Percentiles rank a stretch among this genome's conserved stretches.
phyloP scores from a whole-genome alignment of 805 yeast genomes.

The Metschnikowia borealis region DNA sequence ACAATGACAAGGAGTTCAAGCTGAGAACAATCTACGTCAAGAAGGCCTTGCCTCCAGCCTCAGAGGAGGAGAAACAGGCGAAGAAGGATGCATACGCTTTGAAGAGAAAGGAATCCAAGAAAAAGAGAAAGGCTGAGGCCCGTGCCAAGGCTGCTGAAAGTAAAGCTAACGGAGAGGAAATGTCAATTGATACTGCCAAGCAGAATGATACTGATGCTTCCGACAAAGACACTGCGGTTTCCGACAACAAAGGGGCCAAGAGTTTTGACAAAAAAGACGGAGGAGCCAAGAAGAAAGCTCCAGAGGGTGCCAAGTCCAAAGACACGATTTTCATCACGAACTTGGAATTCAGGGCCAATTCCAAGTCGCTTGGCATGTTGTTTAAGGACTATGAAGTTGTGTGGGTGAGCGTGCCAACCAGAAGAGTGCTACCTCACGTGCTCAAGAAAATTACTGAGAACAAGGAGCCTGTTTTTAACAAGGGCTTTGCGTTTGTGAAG shows the following conservation, averaged over 20 bases:
- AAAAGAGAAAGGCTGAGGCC: constrained; percentile 14
- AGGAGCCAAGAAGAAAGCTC: constrained; percentile 15
- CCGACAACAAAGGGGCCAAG: constrained; percentile 2
- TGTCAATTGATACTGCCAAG: not conserved
- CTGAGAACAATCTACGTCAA: constrained; percentile 48
- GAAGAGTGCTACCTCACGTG: constrained; percentile 42
- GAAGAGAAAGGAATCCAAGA: constrained; percentile 18
- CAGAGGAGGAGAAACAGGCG: constrained; percentile 41
- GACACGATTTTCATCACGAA: constrained; percentile 62
- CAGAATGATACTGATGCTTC: not conserved
- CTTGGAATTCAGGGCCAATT: constrained; percentile 49
- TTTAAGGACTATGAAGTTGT: constrained; percentile 49
- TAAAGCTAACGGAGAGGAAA: constrained; percentile 3
- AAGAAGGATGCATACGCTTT: constrained; percentile 33
- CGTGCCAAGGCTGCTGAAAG: constrained; percentile 9
- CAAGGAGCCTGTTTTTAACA: constrained; percentile 41
- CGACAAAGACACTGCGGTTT: not conserved
- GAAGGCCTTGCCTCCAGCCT: constrained; percentile 50
- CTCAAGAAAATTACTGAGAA: constrained; percentile 44
- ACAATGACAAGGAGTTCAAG: constrained; percentile 41
- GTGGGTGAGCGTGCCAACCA: constrained; percentile 58
- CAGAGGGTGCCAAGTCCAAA: constrained; percentile 52
- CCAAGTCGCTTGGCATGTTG: constrained; percentile 42
- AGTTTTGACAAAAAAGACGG: not conserved
- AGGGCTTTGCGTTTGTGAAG: constrained; percentile 64